Evolutionary conservation across 208 protist genomes (phyloP), one percentile per base, ranked within the genome.

Genomic region (Sergeia podlipaevii): DNA sequence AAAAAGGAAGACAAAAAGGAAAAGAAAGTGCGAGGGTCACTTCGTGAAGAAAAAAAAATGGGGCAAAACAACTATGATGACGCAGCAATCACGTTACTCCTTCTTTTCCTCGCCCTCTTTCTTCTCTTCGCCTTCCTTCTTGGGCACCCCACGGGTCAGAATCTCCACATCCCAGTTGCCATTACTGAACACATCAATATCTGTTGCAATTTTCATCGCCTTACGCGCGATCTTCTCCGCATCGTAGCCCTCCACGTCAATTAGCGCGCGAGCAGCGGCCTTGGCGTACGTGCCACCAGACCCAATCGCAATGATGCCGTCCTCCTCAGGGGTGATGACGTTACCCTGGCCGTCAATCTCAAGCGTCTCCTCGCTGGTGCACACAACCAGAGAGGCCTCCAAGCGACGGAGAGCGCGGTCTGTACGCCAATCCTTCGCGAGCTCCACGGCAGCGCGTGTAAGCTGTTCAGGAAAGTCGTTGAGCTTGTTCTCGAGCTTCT

Each of bases 141-240:
- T 49, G 6, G 20, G 42, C 23, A 50, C 59, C 39, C 65, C 48
- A 21, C 70, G 64, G 42, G 49, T 80, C 46, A 96, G 70, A 10
- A 77, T 76, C 74, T 96, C 84, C 24, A 93, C 71, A 66, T 96
- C 89, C 75, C 96, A 98, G 63, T 96, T 97, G 39, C 91, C 77
- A 64, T 97, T 98, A 42, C 89, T 97, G 74, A 97, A 98, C 38
- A 98, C 92, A 63, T 97, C 96, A 57, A 98, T 97, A 33, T 97
- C 91, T 3, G 91, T 94, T 0, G 96, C 96, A 33, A 98, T 97
- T 51, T 88, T 85, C 94, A 98, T 98, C 52, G 96, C 83, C 71
- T 95, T 93, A 44, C 68, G 77, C n/a, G 89, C 88, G 28, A 97
- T 97, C 27, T 63, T 70, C 64, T 97, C 89, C 13, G 93, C 92